Evolutionary conservation across 768 basidiomycete species (phyloP), one percentile per base, ranked within the genome.

Genomic region (Rhodotorula kratochvilovae): DNA sequence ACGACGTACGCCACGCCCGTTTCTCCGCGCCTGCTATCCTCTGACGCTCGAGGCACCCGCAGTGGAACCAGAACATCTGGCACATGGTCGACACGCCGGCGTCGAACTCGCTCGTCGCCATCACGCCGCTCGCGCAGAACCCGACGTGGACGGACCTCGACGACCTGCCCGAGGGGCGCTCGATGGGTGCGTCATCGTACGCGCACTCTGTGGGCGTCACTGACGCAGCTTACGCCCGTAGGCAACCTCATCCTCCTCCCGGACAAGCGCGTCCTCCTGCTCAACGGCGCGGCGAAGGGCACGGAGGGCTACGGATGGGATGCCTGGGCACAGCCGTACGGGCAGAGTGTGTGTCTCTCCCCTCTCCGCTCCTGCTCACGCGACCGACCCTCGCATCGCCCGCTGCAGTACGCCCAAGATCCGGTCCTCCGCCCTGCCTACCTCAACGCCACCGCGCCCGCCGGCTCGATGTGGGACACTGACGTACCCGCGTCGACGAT

Each of bases 61-160:
- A 61, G 59, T 68, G 68, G 69, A 59, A 70, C 55, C 63, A 57
- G 45, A 65, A 57, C 48, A 33, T 59, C 23, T 73, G 72, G 72
- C 50, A 56, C 12, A 58, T 74, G n/a, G 65, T 65, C 48, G 75
- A 73, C 13, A 73, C 72, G 7, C 48, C 48, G 4, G 57, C 72
- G 1, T 69, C 67, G 5, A 39, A 83, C 45, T 89, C 89, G 7
- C 92, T 91, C 80, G 89, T 91, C 54, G 85, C 88, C 33, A 88
- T 97, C 76, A 90, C 89, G 0, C 93, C 95, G 0, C 61, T 63
- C 36, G 91, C 92, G 77, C 90, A 89, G 48, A 77, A 84, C 23
- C 77, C 80, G 10, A 80, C 82, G 2, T 91, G 89, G 79, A 54
- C 57, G 43, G 77, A 89, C 76, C 90, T 91, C 66, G 92, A 93